phyloP scores from a whole-genome alignment of 108 stramenopile species.

The Cyclotella cryptica region DNA sequence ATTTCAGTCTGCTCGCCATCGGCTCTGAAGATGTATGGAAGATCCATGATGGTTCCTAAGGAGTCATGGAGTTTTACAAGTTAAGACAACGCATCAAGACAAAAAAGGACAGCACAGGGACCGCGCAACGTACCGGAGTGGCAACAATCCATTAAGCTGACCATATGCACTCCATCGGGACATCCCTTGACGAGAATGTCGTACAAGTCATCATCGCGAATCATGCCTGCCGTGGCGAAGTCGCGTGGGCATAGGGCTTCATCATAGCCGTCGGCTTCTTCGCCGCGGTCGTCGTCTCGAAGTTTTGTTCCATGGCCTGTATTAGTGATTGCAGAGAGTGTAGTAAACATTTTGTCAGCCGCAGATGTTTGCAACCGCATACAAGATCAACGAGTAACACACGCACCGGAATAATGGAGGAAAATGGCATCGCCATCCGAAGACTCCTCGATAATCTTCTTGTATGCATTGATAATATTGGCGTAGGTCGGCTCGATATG shows the following conservation, averaged over 20 bases:
- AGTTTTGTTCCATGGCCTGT: slow-evolving; percentile 80
- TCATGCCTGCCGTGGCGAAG: slow-evolving; percentile 60
- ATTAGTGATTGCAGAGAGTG: slow-evolving; percentile 41
- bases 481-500: slow-evolving; percentile 62
- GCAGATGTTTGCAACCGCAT: too few species aligned
- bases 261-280: slow-evolving; percentile 65
- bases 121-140: slow-evolving; percentile 44
- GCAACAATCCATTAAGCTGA: slow-evolving; percentile 76
- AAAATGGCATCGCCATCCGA: slow-evolving; percentile 74
- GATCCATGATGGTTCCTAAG: slow-evolving; percentile 64
- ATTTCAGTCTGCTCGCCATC: slow-evolving; percentile 69
- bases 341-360: too few species aligned
- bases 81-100: not conserved
- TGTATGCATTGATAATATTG: slow-evolving; percentile 83
- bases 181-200: slow-evolving; percentile 54
- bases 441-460: slow-evolving; percentile 52
- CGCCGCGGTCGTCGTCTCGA: slow-evolving; percentile 69
- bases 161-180: slow-evolving; percentile 42
- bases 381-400: not conserved
- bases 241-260: slow-evolving; percentile 74
- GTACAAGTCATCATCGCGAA: slow-evolving; percentile 65
- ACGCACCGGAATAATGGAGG: slow-evolving; percentile 66
- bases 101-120: too few species aligned
- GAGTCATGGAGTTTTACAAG: too few species aligned
- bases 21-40: slow-evolving; percentile 60